Evolutionary conservation across 2,329 filamentous ascomycete genomes (phyloP), one percentile per base, ranked within the genome.

Genomic region (Bipolaris gigantea): DNA sequence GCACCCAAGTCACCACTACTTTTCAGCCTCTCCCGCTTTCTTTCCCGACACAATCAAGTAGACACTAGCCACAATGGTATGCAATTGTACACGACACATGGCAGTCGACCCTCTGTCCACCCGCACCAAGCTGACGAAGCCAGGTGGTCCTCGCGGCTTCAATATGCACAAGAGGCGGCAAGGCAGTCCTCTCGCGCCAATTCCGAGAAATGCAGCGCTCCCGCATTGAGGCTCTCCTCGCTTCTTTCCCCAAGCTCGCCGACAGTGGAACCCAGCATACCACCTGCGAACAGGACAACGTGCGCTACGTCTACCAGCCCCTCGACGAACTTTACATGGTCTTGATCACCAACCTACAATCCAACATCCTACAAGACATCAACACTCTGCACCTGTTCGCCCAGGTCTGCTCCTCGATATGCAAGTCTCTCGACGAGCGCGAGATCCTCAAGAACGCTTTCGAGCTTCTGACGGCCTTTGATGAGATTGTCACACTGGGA

Each of bases 241-340:
- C 95, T 62, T 96, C 93, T 9, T 97, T 99, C 74, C 95, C 94
- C 51, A 99, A 99, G 80, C 89, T 97, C 54, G 92, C 94, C 70
- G 92, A 97, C 76, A 92, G 90, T 59, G 90, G 92, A 57, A 97
- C 92, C 48, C 94, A 99, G 78, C 94, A 99, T 77, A 99, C 94
- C 25, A 99, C 90, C 5, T 92, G 97, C 69, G 94, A 99, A 79
- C 92, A 97, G 79, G 95, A 99, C 81, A 97, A 96, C 80, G 94
- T 99, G 72, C 93, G 94, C 80, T 99, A 97, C 74, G 94, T 99
- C 55, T 99, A 99, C 82, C 94, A 99, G 76, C 95, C 94, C 56
- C 84, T 99, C 62, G 95, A 99, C 79, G 95, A 99, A 81, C 87
- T 99, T 62, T 99, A 99, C 84, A 97, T 99, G 86, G 93, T 99